Conservation (phyloP, 225 moss, liverwort and hornwort genomes). For the Physcomitrium patens region DNA sequence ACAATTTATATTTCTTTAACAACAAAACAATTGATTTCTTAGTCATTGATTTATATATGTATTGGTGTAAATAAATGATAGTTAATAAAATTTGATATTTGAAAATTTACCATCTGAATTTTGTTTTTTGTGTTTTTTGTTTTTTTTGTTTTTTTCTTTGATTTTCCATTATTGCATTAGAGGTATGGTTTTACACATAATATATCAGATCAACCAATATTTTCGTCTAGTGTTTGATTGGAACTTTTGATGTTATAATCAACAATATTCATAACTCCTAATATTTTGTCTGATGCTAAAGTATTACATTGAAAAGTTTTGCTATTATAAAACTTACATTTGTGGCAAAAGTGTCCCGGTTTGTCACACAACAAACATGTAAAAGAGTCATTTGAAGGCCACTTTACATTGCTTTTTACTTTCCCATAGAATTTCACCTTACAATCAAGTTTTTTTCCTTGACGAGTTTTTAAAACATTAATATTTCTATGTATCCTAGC, state of each 20-base stretch:
- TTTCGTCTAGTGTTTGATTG: background rate
- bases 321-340: slow-evolving; percentile 35
- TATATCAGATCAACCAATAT: background rate
- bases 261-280: slow-evolving; percentile 26
- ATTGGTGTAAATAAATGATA: too few species aligned
- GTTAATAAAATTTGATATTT: too few species aligned
- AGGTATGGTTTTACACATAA: too few species aligned
- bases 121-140: too few species aligned
- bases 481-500: slow-evolving; percentile 9
- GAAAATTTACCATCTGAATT: too few species aligned
- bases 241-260: slow-evolving; percentile 7
- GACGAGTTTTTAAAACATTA: slow-evolving; percentile 28
- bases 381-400: slow-evolving; percentile 45
- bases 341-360: slow-evolving; percentile 50
- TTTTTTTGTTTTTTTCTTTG: too few species aligned
- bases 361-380: slow-evolving; percentile 49
- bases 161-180: too few species aligned
- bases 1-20: too few species aligned
- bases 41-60: too few species aligned
- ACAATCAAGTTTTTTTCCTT: slow-evolving; percentile 25
- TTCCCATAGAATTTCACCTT: background rate
- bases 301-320: background rate
- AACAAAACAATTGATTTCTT: too few species aligned
- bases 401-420: slow-evolving; percentile 25
- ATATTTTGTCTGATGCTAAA: background rate